Base-by-base conservation (phyloP, 352 stramenopile species). In the Pythium folliculosum region DNA sequence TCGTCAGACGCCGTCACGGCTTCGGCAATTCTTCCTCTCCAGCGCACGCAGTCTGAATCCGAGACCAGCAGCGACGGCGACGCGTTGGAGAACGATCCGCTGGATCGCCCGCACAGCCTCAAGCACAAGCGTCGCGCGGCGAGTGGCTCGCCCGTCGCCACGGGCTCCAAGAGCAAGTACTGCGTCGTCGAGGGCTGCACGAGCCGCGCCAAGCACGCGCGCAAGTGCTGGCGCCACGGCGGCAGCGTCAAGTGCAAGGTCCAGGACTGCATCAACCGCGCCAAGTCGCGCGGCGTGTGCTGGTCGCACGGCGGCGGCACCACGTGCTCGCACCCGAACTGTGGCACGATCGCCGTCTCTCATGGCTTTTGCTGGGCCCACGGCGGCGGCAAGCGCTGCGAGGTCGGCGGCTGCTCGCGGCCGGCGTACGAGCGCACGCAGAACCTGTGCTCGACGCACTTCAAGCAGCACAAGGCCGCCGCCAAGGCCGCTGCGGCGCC, bases 241-340 rank as follows among this genome's bases (percentile, higher is more conserved):
- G 80, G 80, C 19, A 86, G 69, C 52, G 75, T 86, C 35, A 72
- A 75, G 32, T 91, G 82, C 72, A 88, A 84, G 51, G 65, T 84
- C 21, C 5, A 67, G 5, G 81, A 84, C 50, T 92, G 84, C 67
- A 75, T 69, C 40, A 90, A 90, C 58, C 77, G 80, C 32, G 80
- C 80, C 68, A 88, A 88, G 80, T 84, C 76, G 43, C 80, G 82
- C 54, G 76, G 80, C 63, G 76, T 88, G 4, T 88, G 80, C 64
- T 88, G 80, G 80, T 85, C 80, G 37, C 80, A 88, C 13, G 80
- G 80, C 12, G 80, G 80, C 3, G 80, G 80, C 57, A 89, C 74
- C 14, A 71, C 65, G 50, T 89, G 80, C 54, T 76, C 75, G 8
- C 73, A 83, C 55, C 70, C 73, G 23, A 69, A 60, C 17, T 89